Conservation (phyloP, 352 stramenopile species). For the Pilasporangium apinafurcum region DNA sequence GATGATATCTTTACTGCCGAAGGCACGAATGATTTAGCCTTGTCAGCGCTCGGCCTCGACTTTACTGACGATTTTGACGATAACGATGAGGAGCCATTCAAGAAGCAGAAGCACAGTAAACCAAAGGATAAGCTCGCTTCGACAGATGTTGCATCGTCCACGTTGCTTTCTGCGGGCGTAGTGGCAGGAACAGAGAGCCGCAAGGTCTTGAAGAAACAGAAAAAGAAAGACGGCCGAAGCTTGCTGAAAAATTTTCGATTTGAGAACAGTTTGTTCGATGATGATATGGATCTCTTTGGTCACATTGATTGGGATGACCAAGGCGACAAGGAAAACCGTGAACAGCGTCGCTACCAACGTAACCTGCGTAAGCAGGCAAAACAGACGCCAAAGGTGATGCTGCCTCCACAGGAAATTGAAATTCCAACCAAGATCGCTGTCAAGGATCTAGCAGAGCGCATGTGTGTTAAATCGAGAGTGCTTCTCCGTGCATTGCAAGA, state of each 20-base stretch:
- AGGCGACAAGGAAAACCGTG: slow-evolving; percentile 37
- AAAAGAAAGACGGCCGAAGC: slow-evolving; percentile 67
- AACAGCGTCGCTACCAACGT: slow-evolving; percentile 58
- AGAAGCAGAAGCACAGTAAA: slow-evolving; percentile 32
- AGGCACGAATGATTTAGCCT: slow-evolving; percentile 19
- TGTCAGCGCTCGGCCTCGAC: slow-evolving; percentile 49
- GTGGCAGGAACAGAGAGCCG: slow-evolving; percentile 18
- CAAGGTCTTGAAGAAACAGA: slow-evolving; percentile 64
- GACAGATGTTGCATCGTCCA: slow-evolving; percentile 14
- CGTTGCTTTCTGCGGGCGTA: slow-evolving; percentile 19
- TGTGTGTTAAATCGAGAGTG: slow-evolving; percentile 69
- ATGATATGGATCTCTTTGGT: slow-evolving; percentile 55
- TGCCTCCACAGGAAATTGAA: slow-evolving; percentile 66
- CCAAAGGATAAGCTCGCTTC: slow-evolving; percentile 25
- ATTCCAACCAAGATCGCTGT: slow-evolving; percentile 69
- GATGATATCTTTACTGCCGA: slow-evolving; percentile 18
- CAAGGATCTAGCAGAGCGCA: slow-evolving; percentile 74
- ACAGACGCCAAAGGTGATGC: slow-evolving; percentile 21
- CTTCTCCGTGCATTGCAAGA: slow-evolving; percentile 59
- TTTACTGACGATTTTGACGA: slow-evolving; percentile 11
- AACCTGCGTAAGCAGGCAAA: slow-evolving; percentile 48
- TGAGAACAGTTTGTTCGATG: slow-evolving; percentile 82
- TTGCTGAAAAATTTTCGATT: slow-evolving; percentile 82
- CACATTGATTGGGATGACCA: slow-evolving; percentile 72
- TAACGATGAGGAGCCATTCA: slow-evolving; percentile 12